Evolutionary conservation across 306 rosid genomes (phyloP), one percentile per base, ranked within the genome.

Genomic region (Cicer bijugum): DNA sequence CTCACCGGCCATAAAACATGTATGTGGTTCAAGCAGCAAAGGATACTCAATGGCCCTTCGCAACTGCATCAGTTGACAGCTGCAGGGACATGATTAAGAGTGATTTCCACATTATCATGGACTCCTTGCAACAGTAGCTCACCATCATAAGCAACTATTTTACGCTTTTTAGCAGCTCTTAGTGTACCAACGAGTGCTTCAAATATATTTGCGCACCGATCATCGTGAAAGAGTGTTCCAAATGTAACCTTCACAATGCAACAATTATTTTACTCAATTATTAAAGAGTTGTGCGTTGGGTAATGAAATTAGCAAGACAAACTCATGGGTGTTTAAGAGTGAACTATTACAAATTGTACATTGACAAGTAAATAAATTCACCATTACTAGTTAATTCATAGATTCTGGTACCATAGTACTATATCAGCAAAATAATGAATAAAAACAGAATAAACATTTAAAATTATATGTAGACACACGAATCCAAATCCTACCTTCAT

Each of bases 171-270:
- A 9, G 95, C 98, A 2, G 97, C 98, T 77, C 97, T 67, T 70
- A 91, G 90, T 9, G 98, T 94, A 62, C 97, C 97, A 56, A 94
- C 98, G 45, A 91, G 82, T 48, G 98, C 96, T 79, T 94, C 98
- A 23, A 94, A 91, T 77, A 88, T 91, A 75, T 94, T 94, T 79
- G 97, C 96, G 6, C 96, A 94, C 79, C 80, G 78, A 52, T 94
- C 98, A 71, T 94, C 97, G 28, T 88, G 71, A 51, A 94, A 94
- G 8, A 94, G 82, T 63, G 86, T 88, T 63, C 96, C 98, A 72
- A 94, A 94, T 70, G 96, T 91, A 42, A 94, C 95, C 97, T 91
- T 82, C 75, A 64, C 44, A 80, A 38, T 48, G 71, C 59, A 73
- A 68, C 28, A 56, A 16, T 16, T n/a, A 35, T 42, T 62, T 53